Conservation (phyloP, 1,284 basidiomycete species). For the Microbotryomycetes sp. region DNA sequence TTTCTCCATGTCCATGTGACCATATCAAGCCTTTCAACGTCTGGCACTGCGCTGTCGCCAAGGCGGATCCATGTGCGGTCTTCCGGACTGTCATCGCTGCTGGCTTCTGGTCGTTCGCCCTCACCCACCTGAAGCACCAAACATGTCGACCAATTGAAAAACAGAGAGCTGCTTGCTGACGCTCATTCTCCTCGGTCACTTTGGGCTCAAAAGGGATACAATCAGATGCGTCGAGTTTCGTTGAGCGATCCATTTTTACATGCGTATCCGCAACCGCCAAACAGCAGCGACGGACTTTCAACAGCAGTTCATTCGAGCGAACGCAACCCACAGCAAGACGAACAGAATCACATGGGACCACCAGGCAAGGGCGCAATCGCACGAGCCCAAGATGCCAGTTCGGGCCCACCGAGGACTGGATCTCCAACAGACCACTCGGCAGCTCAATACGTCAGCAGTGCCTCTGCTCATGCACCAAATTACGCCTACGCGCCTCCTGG, state of each 20-base stretch:
- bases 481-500: neutral
- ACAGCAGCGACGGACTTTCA: neutral
- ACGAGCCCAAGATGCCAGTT: neutral
- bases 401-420: too few relatives aligned
- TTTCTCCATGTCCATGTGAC: too few relatives aligned
- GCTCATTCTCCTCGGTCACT: neutral
- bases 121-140: too few relatives aligned
- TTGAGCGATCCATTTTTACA: slow-evolving; percentile 31
- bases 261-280: slow-evolving; percentile 20
- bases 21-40: too few relatives aligned
- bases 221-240: slow-evolving; percentile 13
- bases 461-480: neutral
- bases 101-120: too few relatives aligned
- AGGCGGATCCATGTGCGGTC: too few relatives aligned
- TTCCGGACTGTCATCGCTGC: neutral
- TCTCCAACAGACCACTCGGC: neutral
- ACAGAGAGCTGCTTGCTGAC: too few relatives aligned
- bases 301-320: neutral
- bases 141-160: too few relatives aligned
- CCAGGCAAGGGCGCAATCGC: neutral
- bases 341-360: neutral
- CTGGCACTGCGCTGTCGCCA: too few relatives aligned
- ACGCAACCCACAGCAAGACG: neutral
- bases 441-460: neutral
- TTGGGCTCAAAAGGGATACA: slow-evolving; percentile 6